These are phyloP conservation scores for Neurospora sp. DNA, from an alignment of 495 filamentous ascomycete genomes.

Conservation along the genomic window DNA sequence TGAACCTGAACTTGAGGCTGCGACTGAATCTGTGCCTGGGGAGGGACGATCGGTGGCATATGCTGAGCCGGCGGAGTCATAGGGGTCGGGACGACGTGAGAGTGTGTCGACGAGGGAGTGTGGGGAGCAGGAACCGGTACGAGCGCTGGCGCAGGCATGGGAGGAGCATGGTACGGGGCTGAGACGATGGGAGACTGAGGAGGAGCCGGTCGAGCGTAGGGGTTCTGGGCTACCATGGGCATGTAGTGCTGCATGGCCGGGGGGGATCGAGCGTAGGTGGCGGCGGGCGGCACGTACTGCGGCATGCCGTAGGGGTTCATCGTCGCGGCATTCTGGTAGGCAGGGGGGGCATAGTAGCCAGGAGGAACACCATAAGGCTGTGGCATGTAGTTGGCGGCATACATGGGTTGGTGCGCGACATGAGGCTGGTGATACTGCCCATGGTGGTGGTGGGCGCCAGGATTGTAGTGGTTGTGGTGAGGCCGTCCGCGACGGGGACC, in stretches of 20 bases:
- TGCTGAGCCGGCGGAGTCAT: slow-evolving; percentile 26
- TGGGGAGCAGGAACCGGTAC: slow-evolving; percentile 27
- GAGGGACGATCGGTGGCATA: neutral
- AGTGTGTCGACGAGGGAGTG: slow-evolving; percentile 31
- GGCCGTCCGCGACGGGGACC: slow-evolving; percentile 17
- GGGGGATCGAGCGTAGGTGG: slow-evolving; percentile 24
- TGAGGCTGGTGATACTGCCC: slow-evolving; percentile 23
- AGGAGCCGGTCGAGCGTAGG: slow-evolving; percentile 27
- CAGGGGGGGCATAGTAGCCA: slow-evolving; percentile 25
- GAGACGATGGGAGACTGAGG: slow-evolving; percentile 32
- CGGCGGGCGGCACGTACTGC: slow-evolving; percentile 24
- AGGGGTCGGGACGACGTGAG: slow-evolving; percentile 27
- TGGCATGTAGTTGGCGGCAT: slow-evolving; percentile 27
- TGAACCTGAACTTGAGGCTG: slow-evolving; percentile 4
- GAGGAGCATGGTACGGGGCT: slow-evolving; percentile 29
- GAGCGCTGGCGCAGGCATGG: slow-evolving; percentile 18
- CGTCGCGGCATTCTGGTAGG: slow-evolving; percentile 25
- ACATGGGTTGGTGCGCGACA: slow-evolving; percentile 23
- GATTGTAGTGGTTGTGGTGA: slow-evolving; percentile 31
- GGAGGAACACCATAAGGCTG: slow-evolving; percentile 17
- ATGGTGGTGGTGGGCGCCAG: slow-evolving; percentile 21
- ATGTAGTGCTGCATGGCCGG: slow-evolving; percentile 32
- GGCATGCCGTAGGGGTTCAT: slow-evolving; percentile 12
- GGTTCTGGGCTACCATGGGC: slow-evolving; percentile 27
- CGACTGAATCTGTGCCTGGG: neutral